Base-by-base conservation (phyloP, 768 basidiomycete genomes). In the Gymnopilus junonius region DNA sequence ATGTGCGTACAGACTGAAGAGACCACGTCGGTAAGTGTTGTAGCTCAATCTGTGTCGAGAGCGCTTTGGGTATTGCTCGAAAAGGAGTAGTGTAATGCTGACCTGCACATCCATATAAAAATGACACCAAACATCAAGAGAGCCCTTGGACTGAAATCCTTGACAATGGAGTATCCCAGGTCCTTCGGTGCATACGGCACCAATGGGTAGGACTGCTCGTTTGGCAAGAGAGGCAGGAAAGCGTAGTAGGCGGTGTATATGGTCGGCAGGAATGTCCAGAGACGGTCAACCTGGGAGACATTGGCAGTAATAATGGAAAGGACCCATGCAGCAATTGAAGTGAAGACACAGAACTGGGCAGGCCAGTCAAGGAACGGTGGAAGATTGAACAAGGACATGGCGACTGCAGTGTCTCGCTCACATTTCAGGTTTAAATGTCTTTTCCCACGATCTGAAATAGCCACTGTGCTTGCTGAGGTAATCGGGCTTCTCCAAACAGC, bases 211-310 rank as follows among this genome's bases (percentile, higher is more conserved):
- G 75, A 69, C 62, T 79, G 82, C n/a, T 70, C 59, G 56, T 73
- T 70, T 3, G 83, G 84, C 70, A 82, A 80, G 7, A 90, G 75
- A 0, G 93, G 95, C 2, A 91, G 75, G 29, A 97, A 78, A 0
- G 95, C 90, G 71, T 87, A 94, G 71, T 93, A 93, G 1, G 88
- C 87, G 0, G 89, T 86, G 75, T 96, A 97, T 20, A 96, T 81
- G 7, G 90, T 83, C 0, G 96, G 95, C 35, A 93, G 69, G 74
- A 95, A 87, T 0, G 92, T 87, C 88, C 88, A 89, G 27, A 94
- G 71, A 29, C 93, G 86, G 77, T 98, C 94, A 25, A 96, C 94
- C 72, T 95, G 93, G 1, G 91, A 93, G 51, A 92, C 90, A 68
- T 96, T 95, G 42, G 84, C 82, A 0, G 92, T 94, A 37, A 91